Evolutionary conservation across 768 basidiomycete genomes (phyloP), one percentile per base, ranked within the genome.

Genomic region (Podaxis rugospora): DNA sequence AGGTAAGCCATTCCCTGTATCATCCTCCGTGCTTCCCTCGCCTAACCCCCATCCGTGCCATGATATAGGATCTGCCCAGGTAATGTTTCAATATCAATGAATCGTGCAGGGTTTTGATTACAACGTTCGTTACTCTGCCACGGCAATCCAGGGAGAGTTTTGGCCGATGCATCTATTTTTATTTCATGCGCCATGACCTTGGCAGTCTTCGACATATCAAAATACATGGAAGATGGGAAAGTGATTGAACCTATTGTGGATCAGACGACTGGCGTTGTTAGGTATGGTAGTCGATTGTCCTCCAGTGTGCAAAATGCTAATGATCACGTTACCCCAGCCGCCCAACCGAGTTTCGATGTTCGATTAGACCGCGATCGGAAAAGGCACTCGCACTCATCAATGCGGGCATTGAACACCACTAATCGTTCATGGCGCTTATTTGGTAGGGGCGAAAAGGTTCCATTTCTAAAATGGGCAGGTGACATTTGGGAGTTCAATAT

Each of bases 241-340:
- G 63, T 65, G 23, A 63, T 77, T 4, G 74, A 74, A 49, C 77
- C 78, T 5, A 69, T 72, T 49, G 39, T 76, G 0, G 78, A 79
- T 14, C 78, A 79, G 6, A 75, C 75, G 13, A 71, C 75, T 9
- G 81, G 81, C 10, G 78, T 75, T 0, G 79, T 82, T 63, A 82
- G 80, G 80, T 78, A 61, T 32, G 27, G 25, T 44, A 35, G 23
- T 21, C 11, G 52, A 13, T 40, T 28, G 21, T 5, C 28, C 4
- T 5, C 18, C 51, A 25, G 35, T 39, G 27, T 28, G 39, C 55
- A 16, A 27, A 53, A 28, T 37, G 25, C 51, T 37, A 32, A 18
- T 25, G 18, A 35, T 18, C 11, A 16, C 46, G 9, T 44, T 46
- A 25, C 21, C 11, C 14, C 57, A 80, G 79, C 53, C 79, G 79